These are phyloP conservation scores for Erysimum cheiranthoides DNA, from an alignment of 345 rosid species.

Conservation along the genomic window DNA sequence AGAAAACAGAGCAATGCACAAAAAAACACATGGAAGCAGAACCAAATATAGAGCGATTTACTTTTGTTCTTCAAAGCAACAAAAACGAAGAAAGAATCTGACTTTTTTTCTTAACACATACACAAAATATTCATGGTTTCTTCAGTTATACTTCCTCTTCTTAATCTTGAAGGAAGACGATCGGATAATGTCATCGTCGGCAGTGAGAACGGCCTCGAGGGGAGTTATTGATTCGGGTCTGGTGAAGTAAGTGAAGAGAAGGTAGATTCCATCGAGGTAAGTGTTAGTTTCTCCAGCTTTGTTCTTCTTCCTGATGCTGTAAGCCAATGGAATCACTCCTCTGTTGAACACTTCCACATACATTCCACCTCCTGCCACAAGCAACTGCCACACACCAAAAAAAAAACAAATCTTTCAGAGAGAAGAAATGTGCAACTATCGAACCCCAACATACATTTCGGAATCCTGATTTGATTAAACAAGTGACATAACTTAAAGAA, in stretches of 20 bases:
- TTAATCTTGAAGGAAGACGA: constrained; percentile 71
- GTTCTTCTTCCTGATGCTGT: constrained; percentile 86
- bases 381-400: constrained; percentile 56
- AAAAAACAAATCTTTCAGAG: not conserved
- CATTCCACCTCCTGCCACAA: constrained; percentile 99
- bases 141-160: constrained; percentile 66
- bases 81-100: constrained; percentile 6
- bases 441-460: not conserved
- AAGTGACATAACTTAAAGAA: not conserved
- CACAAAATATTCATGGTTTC: constrained; percentile 13
- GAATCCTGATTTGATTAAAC: not conserved
- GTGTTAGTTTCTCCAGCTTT: constrained; percentile 84
- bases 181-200: constrained; percentile 81
- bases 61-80: constrained; percentile 26
- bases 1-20: constrained; percentile 20
- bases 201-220: constrained; percentile 58
- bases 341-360: constrained; percentile 93
- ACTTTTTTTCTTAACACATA: not conserved
- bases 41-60: constrained; percentile 27
- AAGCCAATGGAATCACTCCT: constrained; percentile 91
- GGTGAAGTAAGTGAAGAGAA: constrained; percentile 90
- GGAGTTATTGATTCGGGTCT: constrained; percentile 72
- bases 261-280: constrained; percentile 88
- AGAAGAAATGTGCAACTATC: not conserved
- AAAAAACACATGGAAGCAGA: constrained; percentile 15